Percentiles rank a stretch among this genome's conserved stretches.
Conservation (phyloP, 176 grass and related monocot species). For the Bothriochloa decipiens region DNA sequence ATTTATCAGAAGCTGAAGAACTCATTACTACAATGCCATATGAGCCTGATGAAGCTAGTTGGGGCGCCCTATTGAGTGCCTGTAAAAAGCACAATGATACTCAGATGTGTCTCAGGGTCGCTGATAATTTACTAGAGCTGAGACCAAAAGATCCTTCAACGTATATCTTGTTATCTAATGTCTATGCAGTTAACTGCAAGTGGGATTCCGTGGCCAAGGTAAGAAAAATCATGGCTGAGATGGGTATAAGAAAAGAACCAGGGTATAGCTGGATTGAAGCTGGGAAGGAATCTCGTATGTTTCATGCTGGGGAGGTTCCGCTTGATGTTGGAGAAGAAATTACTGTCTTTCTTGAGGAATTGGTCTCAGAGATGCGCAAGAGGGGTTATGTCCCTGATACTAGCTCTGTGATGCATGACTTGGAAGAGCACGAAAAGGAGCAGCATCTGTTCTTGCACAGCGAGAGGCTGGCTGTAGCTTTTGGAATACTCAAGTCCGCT, state of each 20-base stretch:
- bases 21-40: slow-evolving; percentile 72
- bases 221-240: slow-evolving; percentile 63
- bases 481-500: slow-evolving; percentile 71
- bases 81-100: slow-evolving; percentile 80
- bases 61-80: slow-evolving; percentile 71
- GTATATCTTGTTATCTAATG: slow-evolving; percentile 86
- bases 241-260: slow-evolving; percentile 66
- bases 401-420: slow-evolving; percentile 86
- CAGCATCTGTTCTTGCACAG: slow-evolving; percentile 84
- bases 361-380: slow-evolving; percentile 61
- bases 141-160: slow-evolving; percentile 78
- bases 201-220: slow-evolving; percentile 72
- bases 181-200: slow-evolving; percentile 68
- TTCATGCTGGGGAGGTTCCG: slow-evolving; percentile 73
- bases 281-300: slow-evolving; percentile 61
- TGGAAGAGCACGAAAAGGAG: slow-evolving; percentile 93
- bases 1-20: slow-evolving; percentile 79
- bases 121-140: slow-evolving; percentile 63
- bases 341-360: slow-evolving; percentile 56
- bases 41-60: slow-evolving; percentile 73
- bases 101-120: slow-evolving; percentile 67
- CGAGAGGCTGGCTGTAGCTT: slow-evolving; percentile 85
- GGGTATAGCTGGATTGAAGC: slow-evolving; percentile 81
- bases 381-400: slow-evolving; percentile 89
- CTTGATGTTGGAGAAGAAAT: slow-evolving; percentile 64